phyloP scores from a whole-genome alignment of 805 yeast genomes.

The Blastobotrys terrestris region DNA sequence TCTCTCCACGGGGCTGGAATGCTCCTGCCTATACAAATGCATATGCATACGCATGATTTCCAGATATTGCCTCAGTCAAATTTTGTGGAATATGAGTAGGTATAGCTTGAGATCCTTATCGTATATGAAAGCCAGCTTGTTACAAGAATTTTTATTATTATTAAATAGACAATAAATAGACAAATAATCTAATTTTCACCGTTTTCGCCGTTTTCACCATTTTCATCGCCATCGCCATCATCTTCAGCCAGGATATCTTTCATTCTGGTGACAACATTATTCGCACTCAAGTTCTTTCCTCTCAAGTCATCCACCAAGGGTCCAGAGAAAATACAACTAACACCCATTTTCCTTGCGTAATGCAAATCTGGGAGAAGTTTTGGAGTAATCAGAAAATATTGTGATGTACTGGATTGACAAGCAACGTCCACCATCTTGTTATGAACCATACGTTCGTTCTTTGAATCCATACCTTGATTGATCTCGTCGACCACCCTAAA shows the following conservation, averaged over 20 bases:
- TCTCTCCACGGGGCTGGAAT: no score
- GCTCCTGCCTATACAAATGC: no score
- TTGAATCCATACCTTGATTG: conserved; percentile 97
- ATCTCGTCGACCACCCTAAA: conserved; percentile 96
- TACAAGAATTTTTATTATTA: no score
- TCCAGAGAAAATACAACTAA: conserved; percentile 75
- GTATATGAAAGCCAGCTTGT: no score
- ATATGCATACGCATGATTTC: no score
- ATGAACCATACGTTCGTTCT: conserved; percentile 83
- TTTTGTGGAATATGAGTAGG: no score
- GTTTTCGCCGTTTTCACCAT: not conserved
- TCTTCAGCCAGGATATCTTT: not conserved
- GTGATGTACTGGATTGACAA: conserved; percentile 58
- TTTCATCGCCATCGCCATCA: not conserved
- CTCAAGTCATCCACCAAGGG: not conserved
- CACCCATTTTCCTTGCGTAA: conserved; percentile 72
- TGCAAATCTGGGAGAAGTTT: conserved; percentile 72
- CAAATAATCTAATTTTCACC: not conserved
- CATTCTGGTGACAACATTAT: not conserved
- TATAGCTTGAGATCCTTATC: no score
- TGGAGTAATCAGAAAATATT: conserved; percentile 90
- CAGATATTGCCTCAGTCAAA: no score
- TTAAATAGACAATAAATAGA: not conserved
- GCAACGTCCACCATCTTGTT: conserved; percentile 79
- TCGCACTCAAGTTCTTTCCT: not conserved